Evolutionary conservation across 805 yeast genomes (phyloP), one percentile per base, ranked within the genome.

Genomic region (Wickerhamia fluorescens): DNA sequence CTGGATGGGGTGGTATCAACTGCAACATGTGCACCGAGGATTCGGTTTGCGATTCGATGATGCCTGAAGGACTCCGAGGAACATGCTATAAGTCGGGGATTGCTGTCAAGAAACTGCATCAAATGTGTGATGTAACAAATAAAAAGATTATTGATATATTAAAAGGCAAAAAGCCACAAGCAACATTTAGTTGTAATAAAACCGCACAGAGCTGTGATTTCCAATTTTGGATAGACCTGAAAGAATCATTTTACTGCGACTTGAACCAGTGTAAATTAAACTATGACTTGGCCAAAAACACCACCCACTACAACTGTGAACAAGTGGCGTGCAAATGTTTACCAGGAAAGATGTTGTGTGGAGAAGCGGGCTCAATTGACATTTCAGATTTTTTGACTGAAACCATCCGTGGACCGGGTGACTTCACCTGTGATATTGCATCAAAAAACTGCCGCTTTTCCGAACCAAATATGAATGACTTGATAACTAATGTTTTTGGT

Each of bases 381-480:
- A 84, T 92, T 17, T 79, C 94, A 1, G 97, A 89, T 32, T 92
- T 94, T 53, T 66, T 92, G 36, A 75, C 87, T 2, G 92, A 88
- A 49, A 83, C 95, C 4, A 87, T 92, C 36, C 63, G 61, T 21
- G 98, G 98, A 2, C 98, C 98, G 0, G 98, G 95, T 18, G 88
- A 82, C 38, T 87, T 92, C 46, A 59, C 75, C 3, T 92, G 98
- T 58, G 84, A 86, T 51, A 52, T 83, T 14, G 52, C 58, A 5
- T 51, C 69, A 10, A 72, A 66, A 23, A 56, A 65, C 25, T 92
- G 98, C 59, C 66, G 66, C 26, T 92, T 92, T 47, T 78, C 89
- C 3, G 98, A 92, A 50, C 97, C 98, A 25, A 78, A 92, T 31
- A 89, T 92, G 96, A 84, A 92, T 57, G 94, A 84, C 40, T 68